A percentile compares a stretch with the other conserved stretches of the same genome.
phyloP scores from a whole-genome alignment of 208 protist species.

The Leishmania tarentolae region DNA sequence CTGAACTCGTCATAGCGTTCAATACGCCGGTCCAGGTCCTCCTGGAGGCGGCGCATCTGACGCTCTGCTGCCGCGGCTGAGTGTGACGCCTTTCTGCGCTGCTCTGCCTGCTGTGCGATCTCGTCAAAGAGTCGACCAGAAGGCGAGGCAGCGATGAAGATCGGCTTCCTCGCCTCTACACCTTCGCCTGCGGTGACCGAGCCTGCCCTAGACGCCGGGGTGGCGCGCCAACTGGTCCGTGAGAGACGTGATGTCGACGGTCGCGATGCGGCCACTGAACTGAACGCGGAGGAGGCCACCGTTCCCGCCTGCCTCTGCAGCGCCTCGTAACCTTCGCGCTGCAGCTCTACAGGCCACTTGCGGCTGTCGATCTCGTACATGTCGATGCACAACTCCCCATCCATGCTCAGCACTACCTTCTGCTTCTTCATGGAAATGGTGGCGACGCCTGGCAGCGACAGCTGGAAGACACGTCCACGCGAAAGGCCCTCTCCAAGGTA shows the following conservation, averaged over 20 bases:
- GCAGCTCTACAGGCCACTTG: conserved; percentile 66
- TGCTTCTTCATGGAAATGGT: conserved; percentile 72
- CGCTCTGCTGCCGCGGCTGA: conserved; percentile 9
- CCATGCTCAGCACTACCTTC: conserved; percentile 46
- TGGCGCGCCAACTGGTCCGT: conserved; percentile 31
- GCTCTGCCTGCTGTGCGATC: conserved; percentile 62
- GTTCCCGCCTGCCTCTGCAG: conserved; percentile 27
- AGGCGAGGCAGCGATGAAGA: conserved; percentile 68
- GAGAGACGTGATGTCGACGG: conserved; percentile 35
- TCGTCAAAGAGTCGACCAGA: conserved; percentile 79
- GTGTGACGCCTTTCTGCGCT: conserved; percentile 34
- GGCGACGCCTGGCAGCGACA: conserved; percentile 67
- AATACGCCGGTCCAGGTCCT: conserved; percentile 23
- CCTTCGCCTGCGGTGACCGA: conserved; percentile 4
- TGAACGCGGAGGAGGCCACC: conserved; percentile 8
- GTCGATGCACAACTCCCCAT: conserved; percentile 54
- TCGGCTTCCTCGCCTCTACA: conserved; percentile 27
- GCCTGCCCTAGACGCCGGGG: neutral
- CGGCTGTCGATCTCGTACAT: conserved; percentile 78
- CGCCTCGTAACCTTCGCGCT: conserved; percentile 26
- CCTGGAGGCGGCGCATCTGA: conserved; percentile 27
- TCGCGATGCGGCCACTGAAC: conserved; percentile 31
- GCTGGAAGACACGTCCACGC: conserved; percentile 58
- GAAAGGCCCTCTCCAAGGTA: conserved; percentile 86
- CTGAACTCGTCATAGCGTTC: conserved; percentile 17